Evolutionary conservation across 148 eudicot species (phyloP).

Genomic region (Rhododendron henanense): DNA sequence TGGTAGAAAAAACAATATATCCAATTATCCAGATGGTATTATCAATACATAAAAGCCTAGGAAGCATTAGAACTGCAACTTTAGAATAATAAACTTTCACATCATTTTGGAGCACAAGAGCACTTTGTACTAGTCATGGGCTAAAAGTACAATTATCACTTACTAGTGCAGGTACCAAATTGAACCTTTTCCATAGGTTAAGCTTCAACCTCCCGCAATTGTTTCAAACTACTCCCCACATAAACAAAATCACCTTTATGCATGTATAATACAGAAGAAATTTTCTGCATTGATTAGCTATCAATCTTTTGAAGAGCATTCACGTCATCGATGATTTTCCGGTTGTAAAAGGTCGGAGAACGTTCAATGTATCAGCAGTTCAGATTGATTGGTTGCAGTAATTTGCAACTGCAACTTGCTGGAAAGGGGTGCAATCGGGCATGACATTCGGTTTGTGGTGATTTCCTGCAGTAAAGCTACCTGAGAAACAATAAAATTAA

Average conservation of each 20-base stretch:
- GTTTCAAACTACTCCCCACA: background rate
- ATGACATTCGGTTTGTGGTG: background rate
- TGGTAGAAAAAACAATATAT: background rate
- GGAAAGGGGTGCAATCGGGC: background rate
- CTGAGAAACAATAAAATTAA: background rate
- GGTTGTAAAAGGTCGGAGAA: background rate
- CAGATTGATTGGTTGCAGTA: background rate
- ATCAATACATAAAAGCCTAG: background rate
- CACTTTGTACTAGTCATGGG: background rate
- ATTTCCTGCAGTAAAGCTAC: background rate
- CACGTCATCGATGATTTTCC: background rate
- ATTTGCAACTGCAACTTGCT: background rate
- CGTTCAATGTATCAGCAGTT: background rate
- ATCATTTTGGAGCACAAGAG: background rate
- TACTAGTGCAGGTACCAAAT: constrained; percentile 4
- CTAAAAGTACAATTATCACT: background rate
- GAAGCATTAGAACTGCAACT: background rate
- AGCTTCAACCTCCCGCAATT: background rate
- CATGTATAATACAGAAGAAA: background rate
- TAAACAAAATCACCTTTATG: background rate
- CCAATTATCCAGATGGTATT: background rate
- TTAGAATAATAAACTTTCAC: background rate
- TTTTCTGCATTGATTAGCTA: background rate
- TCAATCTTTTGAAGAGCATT: background rate
- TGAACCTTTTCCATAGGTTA: background rate